These are phyloP conservation scores for Hsuehochloa calcarea DNA, from an alignment of 176 grass and related monocot genomes.

Conservation along the genomic window DNA sequence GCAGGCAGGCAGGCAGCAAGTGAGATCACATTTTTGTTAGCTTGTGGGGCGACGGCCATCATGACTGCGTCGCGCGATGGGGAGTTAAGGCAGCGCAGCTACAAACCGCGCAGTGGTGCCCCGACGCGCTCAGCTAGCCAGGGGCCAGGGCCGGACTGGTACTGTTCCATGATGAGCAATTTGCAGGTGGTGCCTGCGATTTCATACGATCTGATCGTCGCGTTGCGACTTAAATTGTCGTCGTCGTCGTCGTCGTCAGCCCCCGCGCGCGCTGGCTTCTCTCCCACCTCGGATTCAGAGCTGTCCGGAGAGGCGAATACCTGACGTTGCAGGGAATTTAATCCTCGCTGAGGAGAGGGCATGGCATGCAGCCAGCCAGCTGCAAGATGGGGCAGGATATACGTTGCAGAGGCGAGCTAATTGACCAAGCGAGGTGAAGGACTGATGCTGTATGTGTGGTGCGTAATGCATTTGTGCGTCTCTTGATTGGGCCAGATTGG, in stretches of 20 bases:
- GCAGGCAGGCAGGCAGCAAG: neutral
- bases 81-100: conserved; percentile 27
- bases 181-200: neutral
- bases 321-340: conserved; percentile 28
- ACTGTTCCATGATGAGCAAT: neutral
- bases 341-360: neutral
- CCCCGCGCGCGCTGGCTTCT: neutral
- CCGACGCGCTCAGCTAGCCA: neutral
- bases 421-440: neutral
- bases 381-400: neutral
- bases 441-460: neutral
- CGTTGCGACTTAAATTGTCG: neutral
- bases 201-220: neutral
- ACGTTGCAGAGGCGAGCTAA: neutral
- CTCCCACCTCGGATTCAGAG: conserved; percentile 33
- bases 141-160: too few relatives aligned
- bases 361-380: neutral
- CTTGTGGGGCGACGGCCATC: conserved; percentile 12
- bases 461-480: neutral
- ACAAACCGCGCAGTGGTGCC: conserved; percentile 6
- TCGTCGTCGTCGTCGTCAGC: neutral
- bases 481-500: neutral
- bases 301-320: conserved; percentile 26
- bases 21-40: conserved; percentile 30
- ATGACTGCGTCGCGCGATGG: neutral